phyloP scores from a whole-genome alignment of 805 yeast species.

The Wickerhamomyces mucosus region DNA sequence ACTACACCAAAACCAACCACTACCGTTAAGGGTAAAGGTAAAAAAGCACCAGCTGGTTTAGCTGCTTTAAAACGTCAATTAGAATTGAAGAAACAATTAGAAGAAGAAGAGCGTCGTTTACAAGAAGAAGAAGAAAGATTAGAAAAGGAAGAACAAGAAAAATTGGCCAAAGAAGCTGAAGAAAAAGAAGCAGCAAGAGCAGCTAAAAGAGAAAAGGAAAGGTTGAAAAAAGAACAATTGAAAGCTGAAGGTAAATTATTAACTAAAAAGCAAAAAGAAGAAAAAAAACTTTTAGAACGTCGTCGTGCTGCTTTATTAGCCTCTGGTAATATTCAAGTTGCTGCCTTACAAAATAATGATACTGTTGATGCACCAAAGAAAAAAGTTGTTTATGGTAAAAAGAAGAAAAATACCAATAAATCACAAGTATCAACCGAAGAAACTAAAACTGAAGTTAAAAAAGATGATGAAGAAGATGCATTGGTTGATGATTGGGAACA shows the following conservation, averaged over 20 bases:
- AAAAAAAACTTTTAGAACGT: slow-evolving; percentile 74
- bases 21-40: slow-evolving; percentile 39
- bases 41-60: slow-evolving; percentile 81
- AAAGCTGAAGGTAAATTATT: slow-evolving; percentile 93
- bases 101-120: slow-evolving; percentile 67
- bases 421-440: slow-evolving; percentile 17
- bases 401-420: slow-evolving; percentile 49
- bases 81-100: slow-evolving; percentile 79
- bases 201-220: slow-evolving; percentile 80
- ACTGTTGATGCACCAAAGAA: slow-evolving; percentile 31
- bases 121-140: slow-evolving; percentile 66
- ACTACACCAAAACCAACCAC: slow-evolving; percentile 28
- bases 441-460: slow-evolving; percentile 19
- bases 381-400: slow-evolving; percentile 61
- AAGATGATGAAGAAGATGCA: slow-evolving; percentile 22
- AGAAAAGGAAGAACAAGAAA: slow-evolving; percentile 40
- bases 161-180: slow-evolving; percentile 30
- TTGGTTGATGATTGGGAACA: slow-evolving; percentile 84
- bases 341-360: slow-evolving; percentile 45
- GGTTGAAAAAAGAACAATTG: slow-evolving; percentile 77
- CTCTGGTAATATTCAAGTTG: slow-evolving; percentile 62
- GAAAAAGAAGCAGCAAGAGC: slow-evolving; percentile 48
- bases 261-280: slow-evolving; percentile 93
- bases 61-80: slow-evolving; percentile 87
- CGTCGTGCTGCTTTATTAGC: slow-evolving; percentile 81